These are phyloP conservation scores for Excoecaria agallocha DNA, from an alignment of 345 rosid species.

Conservation along the genomic window DNA sequence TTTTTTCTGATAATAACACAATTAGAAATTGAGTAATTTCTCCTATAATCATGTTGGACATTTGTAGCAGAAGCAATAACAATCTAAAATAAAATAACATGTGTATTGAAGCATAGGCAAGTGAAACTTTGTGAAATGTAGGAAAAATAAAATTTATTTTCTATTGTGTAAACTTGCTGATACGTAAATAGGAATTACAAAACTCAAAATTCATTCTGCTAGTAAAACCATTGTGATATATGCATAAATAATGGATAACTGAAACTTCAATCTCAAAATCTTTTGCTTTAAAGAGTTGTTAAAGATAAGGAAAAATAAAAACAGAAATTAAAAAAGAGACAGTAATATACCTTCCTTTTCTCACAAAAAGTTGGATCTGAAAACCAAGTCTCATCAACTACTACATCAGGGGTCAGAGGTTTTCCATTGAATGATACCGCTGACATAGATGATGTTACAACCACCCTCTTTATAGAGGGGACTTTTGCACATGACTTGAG, in stretches of 20 bases:
- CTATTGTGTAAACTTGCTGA: too few relatives aligned
- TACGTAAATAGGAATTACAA: too few relatives aligned
- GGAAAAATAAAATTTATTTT: too few relatives aligned
- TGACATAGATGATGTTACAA: slow-evolving; percentile 20
- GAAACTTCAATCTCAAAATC: not conserved
- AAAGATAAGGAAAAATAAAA: not conserved
- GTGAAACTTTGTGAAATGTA: too few relatives aligned
- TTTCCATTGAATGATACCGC: slow-evolving; percentile 13
- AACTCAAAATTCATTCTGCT: too few relatives aligned
- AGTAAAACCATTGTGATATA: too few relatives aligned
- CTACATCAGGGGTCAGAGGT: slow-evolving; percentile 16
- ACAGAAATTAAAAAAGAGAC: not conserved
- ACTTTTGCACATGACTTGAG: slow-evolving; percentile 21
- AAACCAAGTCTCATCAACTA: slow-evolving; percentile 25
- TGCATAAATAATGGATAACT: not conserved
- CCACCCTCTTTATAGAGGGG: slow-evolving; percentile 15
- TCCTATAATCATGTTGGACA: too few relatives aligned
- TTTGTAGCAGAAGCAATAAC: too few relatives aligned
- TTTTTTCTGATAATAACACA: too few relatives aligned
- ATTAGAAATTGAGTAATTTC: too few relatives aligned
- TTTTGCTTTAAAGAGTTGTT: not conserved
- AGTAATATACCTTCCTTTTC: not conserved
- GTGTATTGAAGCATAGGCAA: too few relatives aligned
- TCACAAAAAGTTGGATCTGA: slow-evolving; percentile 14
- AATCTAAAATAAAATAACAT: too few relatives aligned